phyloP scores from a whole-genome alignment of 1,284 basidiomycete genomes.

The Trichosporon faecale region DNA sequence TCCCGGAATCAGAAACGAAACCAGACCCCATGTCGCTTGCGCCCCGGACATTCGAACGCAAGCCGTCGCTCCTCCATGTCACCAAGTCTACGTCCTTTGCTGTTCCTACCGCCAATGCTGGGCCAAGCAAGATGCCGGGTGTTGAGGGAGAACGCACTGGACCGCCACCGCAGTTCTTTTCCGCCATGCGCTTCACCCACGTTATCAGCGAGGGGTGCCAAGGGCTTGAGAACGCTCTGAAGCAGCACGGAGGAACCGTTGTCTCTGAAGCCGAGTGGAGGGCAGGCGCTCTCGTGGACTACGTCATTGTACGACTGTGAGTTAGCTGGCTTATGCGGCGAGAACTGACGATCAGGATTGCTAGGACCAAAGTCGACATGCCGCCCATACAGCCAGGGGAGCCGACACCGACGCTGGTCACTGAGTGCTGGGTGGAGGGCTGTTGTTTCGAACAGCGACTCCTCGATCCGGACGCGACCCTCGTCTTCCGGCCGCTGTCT shows the following conservation, averaged over 20 bases:
- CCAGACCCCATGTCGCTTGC: background rate
- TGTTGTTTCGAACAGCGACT: conserved; percentile 42
- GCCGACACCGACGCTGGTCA: conserved; percentile 34
- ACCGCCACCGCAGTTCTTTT: conserved; percentile 30
- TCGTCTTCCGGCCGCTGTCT: conserved; percentile 44
- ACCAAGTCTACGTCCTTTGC: conserved; percentile 36
- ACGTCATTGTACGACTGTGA: conserved; percentile 47
- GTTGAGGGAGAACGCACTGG: background rate
- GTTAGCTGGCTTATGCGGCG: conserved; percentile 10
- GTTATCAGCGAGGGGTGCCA: conserved; percentile 38
- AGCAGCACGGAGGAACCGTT: conserved; percentile 33
- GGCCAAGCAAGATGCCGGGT: background rate
- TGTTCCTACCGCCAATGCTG: conserved; percentile 10
- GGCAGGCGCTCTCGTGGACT: conserved; percentile 40
- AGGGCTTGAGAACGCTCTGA: conserved; percentile 39
- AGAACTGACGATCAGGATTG: background rate
- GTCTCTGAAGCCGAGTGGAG: conserved; percentile 36
- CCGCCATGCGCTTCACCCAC: conserved; percentile 41
- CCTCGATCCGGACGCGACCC: conserved; percentile 35
- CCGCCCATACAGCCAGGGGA: conserved; percentile 1
- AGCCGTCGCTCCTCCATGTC: conserved; percentile 37
- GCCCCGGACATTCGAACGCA: conserved; percentile 22
- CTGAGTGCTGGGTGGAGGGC: conserved; percentile 51
- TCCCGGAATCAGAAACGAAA: background rate
- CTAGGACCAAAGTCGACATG: background rate